These are phyloP conservation scores for Verticillium isaacii DNA, from an alignment of 2,329 filamentous ascomycete species.

Conservation along the genomic window DNA sequence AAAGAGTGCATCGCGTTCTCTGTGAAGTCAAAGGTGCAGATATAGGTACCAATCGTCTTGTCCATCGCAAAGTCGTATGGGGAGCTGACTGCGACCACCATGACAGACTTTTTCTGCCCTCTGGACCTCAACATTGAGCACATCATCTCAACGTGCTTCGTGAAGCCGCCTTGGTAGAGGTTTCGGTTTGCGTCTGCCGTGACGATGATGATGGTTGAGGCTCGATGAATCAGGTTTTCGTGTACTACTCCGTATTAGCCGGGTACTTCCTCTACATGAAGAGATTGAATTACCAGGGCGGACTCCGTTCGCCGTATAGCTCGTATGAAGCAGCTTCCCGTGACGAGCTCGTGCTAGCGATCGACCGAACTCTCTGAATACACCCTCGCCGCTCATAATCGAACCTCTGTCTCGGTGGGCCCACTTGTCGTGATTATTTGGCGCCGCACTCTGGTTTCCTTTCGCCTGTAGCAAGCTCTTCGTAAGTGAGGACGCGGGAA, in stretches of 20 bases:
- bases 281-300: conserved; percentile 52
- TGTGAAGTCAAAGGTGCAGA: conserved; percentile 96
- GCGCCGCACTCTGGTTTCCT: conserved; percentile 26
- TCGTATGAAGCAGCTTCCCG: conserved; percentile 86
- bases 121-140: conserved; percentile 75
- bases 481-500: conserved; percentile 84
- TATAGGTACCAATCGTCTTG: conserved; percentile 81
- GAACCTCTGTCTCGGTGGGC: conserved; percentile 53
- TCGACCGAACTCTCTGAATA: conserved; percentile 85
- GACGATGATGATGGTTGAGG: conserved; percentile 82
- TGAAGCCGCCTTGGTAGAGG: conserved; percentile 88
- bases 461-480: conserved; percentile 59
- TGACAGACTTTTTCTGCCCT: conserved; percentile 80
- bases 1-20: conserved; percentile 84
- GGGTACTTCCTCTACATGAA: background rate
- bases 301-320: conserved; percentile 90
- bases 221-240: conserved; percentile 85
- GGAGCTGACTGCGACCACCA: conserved; percentile 90
- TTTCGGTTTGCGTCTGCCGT: conserved; percentile 94
- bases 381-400: conserved; percentile 87
- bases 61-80: conserved; percentile 97
- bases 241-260: conserved; percentile 51
- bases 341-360: conserved; percentile 82
- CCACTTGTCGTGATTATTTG: conserved; percentile 49
- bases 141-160: conserved; percentile 94